Evolutionary conservation across 1,139 yeast genomes (phyloP).

Genomic region (Debaryomyces nepalensis): DNA sequence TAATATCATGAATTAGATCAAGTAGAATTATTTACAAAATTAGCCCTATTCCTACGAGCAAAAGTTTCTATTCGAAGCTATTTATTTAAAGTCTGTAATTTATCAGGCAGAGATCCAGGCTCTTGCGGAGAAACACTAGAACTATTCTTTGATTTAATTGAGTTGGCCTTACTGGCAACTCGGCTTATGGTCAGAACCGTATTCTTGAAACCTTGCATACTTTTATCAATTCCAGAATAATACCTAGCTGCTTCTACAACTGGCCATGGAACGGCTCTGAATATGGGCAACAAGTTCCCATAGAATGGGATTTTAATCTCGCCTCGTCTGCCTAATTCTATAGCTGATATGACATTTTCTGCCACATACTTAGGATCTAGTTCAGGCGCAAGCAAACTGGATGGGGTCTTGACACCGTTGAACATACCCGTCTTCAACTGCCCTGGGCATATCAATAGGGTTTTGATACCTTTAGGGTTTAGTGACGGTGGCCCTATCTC

Average conservation of each 20-base stretch:
- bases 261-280: slow-evolving; percentile 78
- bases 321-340: slow-evolving; percentile 66
- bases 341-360: slow-evolving; percentile 53
- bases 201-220: slow-evolving; percentile 48
- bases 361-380: slow-evolving; percentile 73
- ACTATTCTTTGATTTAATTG: slow-evolving; percentile 16
- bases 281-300: slow-evolving; percentile 70
- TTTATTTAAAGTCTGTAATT: too few relatives aligned
- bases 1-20: background rate
- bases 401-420: slow-evolving; percentile 71
- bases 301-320: slow-evolving; percentile 77
- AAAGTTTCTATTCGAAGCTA: too few relatives aligned
- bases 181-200: slow-evolving; percentile 18
- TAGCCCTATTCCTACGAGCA: too few relatives aligned
- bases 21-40: background rate
- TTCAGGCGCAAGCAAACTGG: slow-evolving; percentile 77
- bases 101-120: too few relatives aligned
- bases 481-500: slow-evolving; percentile 64
- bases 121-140: slow-evolving; percentile 5
- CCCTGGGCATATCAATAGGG: slow-evolving; percentile 84
- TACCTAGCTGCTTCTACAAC: slow-evolving; percentile 57
- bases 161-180: slow-evolving; percentile 25
- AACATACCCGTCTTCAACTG: slow-evolving; percentile 80
- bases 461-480: slow-evolving; percentile 59
- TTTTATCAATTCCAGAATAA: slow-evolving; percentile 65